Evolutionary conservation across 23 red algal species (phyloP).

Genomic region (Gracilariopsis chorda): DNA sequence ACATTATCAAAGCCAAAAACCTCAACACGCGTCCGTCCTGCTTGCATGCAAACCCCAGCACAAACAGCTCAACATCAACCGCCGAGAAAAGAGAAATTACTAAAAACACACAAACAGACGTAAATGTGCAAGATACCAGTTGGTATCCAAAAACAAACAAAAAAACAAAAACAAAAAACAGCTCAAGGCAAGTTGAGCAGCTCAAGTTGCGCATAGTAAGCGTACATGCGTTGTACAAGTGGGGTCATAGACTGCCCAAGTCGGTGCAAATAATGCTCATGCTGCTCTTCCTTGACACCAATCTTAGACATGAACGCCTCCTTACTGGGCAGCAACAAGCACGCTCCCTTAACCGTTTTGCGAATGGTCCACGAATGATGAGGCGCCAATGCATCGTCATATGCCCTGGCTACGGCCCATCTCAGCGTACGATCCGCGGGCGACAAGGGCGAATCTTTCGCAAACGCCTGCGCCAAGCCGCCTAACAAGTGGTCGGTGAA

Average conservation of each 20-base stretch:
- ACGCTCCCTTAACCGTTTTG: conserved; percentile 79
- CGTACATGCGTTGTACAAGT: conserved; percentile 74
- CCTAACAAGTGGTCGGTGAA: conserved; percentile 73
- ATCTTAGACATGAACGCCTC: conserved; percentile 76
- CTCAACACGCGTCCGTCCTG: too few species aligned
- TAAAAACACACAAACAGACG: neutral
- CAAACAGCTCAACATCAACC: too few species aligned
- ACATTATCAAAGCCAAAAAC: neutral
- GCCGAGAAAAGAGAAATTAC: neutral
- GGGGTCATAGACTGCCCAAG: conserved; percentile 51
- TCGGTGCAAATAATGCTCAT: conserved; percentile 65
- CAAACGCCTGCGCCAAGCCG: conserved; percentile 28
- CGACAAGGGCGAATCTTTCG: neutral
- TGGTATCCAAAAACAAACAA: neutral
- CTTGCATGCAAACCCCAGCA: too few species aligned
- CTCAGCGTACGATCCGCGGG: conserved; percentile 28
- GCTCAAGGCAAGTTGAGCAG: conserved; percentile 69
- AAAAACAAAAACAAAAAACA: neutral
- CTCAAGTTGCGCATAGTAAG: conserved; percentile 68
- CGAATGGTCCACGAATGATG: conserved; percentile 83
- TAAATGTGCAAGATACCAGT: neutral
- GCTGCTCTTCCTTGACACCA: conserved; percentile 42
- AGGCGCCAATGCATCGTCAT: conserved; percentile 75
- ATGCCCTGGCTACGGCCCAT: conserved; percentile 65
- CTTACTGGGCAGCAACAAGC: conserved; percentile 76